Conservation (phyloP, 139 green algal species). For the Nannochloris sp. region DNA sequence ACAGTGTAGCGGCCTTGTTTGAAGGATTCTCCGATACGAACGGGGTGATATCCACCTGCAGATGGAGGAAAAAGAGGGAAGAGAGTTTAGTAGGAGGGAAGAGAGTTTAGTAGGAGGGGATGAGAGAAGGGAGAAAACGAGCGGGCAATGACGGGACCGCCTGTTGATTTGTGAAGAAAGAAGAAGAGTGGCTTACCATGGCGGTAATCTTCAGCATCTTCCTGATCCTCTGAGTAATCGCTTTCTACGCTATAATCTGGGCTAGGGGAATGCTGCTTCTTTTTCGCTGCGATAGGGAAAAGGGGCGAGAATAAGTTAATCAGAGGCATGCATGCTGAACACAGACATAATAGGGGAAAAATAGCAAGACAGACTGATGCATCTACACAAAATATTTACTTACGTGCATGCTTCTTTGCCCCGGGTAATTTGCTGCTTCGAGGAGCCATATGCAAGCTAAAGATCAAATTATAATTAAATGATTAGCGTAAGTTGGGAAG, state of each 20-base stretch:
- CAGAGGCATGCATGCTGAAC: too few relatives aligned
- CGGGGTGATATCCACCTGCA: constrained; percentile 92
- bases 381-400: neutral
- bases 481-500: neutral
- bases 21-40: constrained; percentile 82
- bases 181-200: constrained; percentile 4
- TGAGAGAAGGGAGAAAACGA: constrained; percentile 38
- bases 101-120: constrained; percentile 39
- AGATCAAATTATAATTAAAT: neutral
- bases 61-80: neutral
- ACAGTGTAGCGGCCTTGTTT: constrained; percentile 85
- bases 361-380: neutral
- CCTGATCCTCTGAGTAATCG: constrained; percentile 32
- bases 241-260: constrained; percentile 15
- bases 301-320: neutral
- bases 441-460: neutral
- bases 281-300: neutral
- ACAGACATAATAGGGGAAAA: neutral
- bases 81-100: neutral
- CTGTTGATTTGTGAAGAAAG: neutral
- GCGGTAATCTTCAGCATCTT: constrained; percentile 32
- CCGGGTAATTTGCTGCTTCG: neutral
- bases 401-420: neutral
- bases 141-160: constrained; percentile 1
- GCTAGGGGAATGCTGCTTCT: neutral